Conservation (phyloP, 305 asterid species). For the Fraxinus baroniana region DNA sequence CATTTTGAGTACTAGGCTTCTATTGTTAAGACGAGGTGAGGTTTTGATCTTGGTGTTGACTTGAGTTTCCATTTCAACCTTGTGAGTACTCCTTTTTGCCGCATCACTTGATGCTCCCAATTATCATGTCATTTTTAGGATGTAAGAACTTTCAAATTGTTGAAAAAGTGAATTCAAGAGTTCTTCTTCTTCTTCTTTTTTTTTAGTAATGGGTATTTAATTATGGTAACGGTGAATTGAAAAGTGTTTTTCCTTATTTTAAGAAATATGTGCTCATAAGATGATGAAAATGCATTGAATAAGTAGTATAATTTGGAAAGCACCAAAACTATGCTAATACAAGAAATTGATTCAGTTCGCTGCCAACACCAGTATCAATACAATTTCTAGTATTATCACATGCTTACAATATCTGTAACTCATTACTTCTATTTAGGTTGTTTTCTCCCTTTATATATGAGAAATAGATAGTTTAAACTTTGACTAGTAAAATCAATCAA, state of each 20-base stretch:
- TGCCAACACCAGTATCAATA: not conserved
- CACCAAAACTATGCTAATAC: not conserved
- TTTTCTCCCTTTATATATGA: no score
- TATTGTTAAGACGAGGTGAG: not conserved
- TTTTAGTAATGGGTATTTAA: not conserved
- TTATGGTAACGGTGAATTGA: not conserved
- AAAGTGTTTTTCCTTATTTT: not conserved
- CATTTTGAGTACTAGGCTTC: not conserved
- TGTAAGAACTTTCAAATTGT: not conserved
- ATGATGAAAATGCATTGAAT: not conserved
- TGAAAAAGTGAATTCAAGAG: not conserved
- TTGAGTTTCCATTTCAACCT: not conserved
- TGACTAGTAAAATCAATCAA: not conserved
- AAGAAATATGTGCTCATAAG: not conserved
- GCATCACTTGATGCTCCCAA: not conserved
- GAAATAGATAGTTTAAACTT: not conserved
- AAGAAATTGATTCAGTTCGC: no score
- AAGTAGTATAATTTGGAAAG: not conserved
- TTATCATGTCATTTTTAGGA: not conserved
- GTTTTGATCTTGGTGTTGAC: not conserved
- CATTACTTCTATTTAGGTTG: not conserved
- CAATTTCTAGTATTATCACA: not conserved
- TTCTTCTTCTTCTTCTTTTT: not conserved
- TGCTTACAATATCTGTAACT: not conserved
- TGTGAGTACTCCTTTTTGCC: not conserved